Base-by-base conservation (phyloP, 495 filamentous ascomycete species). In the Penicillium samsonianum region DNA sequence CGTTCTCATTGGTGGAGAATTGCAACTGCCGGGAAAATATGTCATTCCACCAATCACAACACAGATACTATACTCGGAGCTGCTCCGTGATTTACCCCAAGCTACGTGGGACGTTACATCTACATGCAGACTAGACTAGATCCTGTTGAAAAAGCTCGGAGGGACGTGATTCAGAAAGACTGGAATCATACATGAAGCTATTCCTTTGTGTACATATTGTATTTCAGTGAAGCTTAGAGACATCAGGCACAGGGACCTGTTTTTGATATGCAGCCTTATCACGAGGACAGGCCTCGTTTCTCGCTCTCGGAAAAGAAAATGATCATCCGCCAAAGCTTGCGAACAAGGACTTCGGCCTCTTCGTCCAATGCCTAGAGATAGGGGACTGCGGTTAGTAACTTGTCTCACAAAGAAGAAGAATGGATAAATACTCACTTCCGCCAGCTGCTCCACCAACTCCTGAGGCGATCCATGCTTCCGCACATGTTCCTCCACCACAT, bases 261-360 rank as follows among this genome's bases (percentile, higher is more conserved):
- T 0, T 23, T 48, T n/a, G 4, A 19, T 12, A 23, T 43, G 50
- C 17, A 22, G 49, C 16, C 9, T 11, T 11, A 23, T 51, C 78
- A 90, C 20, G 84, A 84, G 25, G 89, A 90, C 37, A 95, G 75
- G 1, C 94, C 93, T 55, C 91, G 82, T 78, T 94, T 96, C 83
- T 96, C 94, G 65, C 86, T 88, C 75, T 98, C 94, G 25, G 90
- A 93, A 65, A 92, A 98, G 87, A 97, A 98, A 70, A 98, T 96
- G 48, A 96, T 83, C 92, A 98, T 95, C 44, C 94, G 84, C 94
- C 94, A 98, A 26, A 98, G 81, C 74, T 97, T 98, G 82, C 89
- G 93, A 19, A 98, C 94, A 61, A 98, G 76, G 10, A 87, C 89
- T 70, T 96, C 92, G 4, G 92, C 92, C 64, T 98, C 95, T 67